phyloP scores from a whole-genome alignment of 1,284 basidiomycete genomes.

The Austropuccinia psidii region DNA sequence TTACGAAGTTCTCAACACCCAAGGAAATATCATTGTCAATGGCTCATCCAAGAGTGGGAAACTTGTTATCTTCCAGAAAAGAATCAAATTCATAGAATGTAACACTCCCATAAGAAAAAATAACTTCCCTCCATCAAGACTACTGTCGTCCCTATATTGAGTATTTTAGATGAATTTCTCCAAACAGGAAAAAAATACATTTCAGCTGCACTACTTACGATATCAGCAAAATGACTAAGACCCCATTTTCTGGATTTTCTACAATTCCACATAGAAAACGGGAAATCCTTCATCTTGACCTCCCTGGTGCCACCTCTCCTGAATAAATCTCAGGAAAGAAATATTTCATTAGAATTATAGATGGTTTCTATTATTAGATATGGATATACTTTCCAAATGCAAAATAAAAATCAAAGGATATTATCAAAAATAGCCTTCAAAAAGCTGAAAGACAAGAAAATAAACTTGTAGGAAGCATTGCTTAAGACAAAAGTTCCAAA shows the following conservation, averaged over 20 bases:
- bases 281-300: background rate
- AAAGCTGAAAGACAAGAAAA: background rate
- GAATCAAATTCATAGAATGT: too few relatives aligned
- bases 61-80: too few relatives aligned
- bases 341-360: background rate
- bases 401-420: background rate
- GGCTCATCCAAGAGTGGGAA: too few relatives aligned
- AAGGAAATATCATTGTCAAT: too few relatives aligned
- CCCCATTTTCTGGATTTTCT: background rate
- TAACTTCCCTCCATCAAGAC: background rate
- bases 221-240: background rate
- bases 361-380: background rate
- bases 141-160: background rate
- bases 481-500: background rate
- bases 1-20: too few relatives aligned
- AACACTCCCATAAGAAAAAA: too few relatives aligned
- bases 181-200: background rate
- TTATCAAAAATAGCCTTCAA: background rate
- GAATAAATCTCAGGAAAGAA: background rate
- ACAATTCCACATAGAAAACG: background rate
- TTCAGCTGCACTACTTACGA: background rate
- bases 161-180: background rate
- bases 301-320: background rate
- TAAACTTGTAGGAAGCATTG: background rate
- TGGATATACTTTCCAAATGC: background rate